Conservation (phyloP, 352 stramenopile genomes). For the Globisporangium spinosum region DNA sequence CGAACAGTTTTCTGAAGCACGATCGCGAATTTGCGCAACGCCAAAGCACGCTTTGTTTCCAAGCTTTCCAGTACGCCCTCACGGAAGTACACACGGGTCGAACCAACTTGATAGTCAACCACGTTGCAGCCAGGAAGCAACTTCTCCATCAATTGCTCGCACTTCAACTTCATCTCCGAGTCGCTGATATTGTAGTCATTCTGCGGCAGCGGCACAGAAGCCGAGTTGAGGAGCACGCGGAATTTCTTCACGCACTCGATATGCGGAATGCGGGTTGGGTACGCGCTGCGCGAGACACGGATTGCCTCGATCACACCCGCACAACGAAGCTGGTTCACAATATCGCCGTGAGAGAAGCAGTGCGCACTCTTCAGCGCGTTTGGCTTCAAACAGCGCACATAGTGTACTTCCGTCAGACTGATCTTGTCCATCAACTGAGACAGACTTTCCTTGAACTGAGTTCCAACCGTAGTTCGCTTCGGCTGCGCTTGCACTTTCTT, state of each 20-base stretch:
- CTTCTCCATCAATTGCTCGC: constrained; percentile 64
- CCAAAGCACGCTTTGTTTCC: constrained; percentile 67
- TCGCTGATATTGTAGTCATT: constrained; percentile 34
- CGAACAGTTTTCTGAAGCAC: constrained; percentile 71
- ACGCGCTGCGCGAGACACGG: constrained; percentile 81
- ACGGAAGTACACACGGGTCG: constrained; percentile 84
- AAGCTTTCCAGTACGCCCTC: constrained; percentile 79
- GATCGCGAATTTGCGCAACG: constrained; percentile 73
- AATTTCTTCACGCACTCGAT: constrained; percentile 83
- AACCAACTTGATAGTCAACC: constrained; percentile 82
- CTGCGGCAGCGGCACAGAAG: constrained; percentile 22
- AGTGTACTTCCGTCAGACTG: constrained; percentile 79
- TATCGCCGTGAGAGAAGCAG: constrained; percentile 65
- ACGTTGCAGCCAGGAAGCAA: constrained; percentile 70
- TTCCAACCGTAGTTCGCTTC: constrained; percentile 71
- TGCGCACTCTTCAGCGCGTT: constrained; percentile 72
- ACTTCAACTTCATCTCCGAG: constrained; percentile 52
- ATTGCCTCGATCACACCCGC: constrained; percentile 87
- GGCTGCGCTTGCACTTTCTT: constrained; percentile 59
- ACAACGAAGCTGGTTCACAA: constrained; percentile 82
- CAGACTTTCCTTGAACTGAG: constrained; percentile 85
- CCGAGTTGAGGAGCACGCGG: constrained; percentile 37
- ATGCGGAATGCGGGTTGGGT: constrained; percentile 77
- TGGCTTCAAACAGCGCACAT: constrained; percentile 84
- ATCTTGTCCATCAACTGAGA: constrained; percentile 87